Conservation (phyloP, 169 alveolate genomes). For the Fabrea salina region DNA sequence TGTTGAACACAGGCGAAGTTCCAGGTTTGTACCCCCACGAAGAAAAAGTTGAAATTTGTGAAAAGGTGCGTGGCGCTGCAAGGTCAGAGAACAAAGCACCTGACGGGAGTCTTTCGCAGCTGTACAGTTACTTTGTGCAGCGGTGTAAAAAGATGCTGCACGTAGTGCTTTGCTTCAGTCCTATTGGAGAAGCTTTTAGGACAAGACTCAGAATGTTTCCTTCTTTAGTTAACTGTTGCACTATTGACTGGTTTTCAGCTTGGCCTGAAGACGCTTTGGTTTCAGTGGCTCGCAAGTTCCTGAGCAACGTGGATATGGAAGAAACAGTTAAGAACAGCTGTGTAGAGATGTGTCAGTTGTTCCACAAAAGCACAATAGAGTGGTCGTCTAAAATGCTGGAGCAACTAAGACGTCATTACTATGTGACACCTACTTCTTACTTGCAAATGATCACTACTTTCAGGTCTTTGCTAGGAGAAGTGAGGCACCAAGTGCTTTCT, state of each 20-base stretch:
- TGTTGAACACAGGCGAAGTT: constrained; percentile 84
- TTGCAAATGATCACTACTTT: constrained; percentile 87
- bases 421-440: constrained; percentile 90
- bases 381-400: constrained; percentile 76
- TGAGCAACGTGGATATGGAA: constrained; percentile 78
- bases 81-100: constrained; percentile 76
- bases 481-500: constrained; percentile 79
- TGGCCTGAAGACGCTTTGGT: constrained; percentile 93
- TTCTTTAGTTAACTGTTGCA: constrained; percentile 82
- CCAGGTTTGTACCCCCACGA: constrained; percentile 81
- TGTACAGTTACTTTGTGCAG: constrained; percentile 70
- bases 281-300: constrained; percentile 85
- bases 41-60: constrained; percentile 81
- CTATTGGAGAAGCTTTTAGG: constrained; percentile 84
- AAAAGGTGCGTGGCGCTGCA: constrained; percentile 77
- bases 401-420: constrained; percentile 80
- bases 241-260: constrained; percentile 90
- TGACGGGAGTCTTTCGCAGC: constrained; percentile 78
- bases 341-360: constrained; percentile 80
- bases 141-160: constrained; percentile 76
- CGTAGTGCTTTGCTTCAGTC: constrained; percentile 82
- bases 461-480: constrained; percentile 78
- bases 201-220: constrained; percentile 86
- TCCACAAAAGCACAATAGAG: constrained; percentile 77
- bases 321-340: constrained; percentile 64